Percentiles rank a stretch among this genome's conserved stretches.
Evolutionary conservation across 208 protist genomes (phyloP).

Genomic region (Wallacemonas sp.): DNA sequence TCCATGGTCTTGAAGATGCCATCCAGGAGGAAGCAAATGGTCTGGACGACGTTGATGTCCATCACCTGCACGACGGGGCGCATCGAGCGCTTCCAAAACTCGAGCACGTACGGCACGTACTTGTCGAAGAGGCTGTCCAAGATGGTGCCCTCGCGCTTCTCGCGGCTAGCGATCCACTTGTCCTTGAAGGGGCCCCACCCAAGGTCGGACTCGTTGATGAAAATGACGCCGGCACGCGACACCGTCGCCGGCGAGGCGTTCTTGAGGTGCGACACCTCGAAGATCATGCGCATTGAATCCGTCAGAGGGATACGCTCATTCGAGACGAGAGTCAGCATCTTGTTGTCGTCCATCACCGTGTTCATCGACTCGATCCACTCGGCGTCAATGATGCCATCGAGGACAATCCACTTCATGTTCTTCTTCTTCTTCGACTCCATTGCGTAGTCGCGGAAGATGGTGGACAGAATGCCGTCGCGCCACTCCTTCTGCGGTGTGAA

Average conservation of each 20-base stretch:
- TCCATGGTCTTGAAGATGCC: slow-evolving; percentile 90
- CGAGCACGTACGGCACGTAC: slow-evolving; percentile 95
- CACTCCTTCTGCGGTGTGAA: slow-evolving; percentile 97
- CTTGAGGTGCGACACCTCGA: slow-evolving; percentile 97
- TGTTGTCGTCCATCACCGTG: slow-evolving; percentile 99
- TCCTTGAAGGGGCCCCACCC: slow-evolving; percentile 97
- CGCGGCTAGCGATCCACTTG: slow-evolving; percentile 92
- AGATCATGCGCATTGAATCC: slow-evolving; percentile 98
- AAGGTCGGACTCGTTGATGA: slow-evolving; percentile 97
- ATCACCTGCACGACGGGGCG: slow-evolving; percentile 84
- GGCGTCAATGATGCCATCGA: slow-evolving; percentile 98
- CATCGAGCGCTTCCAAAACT: slow-evolving; percentile 93
- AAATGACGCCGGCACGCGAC: slow-evolving; percentile 97
- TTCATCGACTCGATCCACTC: slow-evolving; percentile 99
- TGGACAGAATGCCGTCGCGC: slow-evolving; percentile 96
- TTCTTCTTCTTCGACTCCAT: slow-evolving; percentile 95
- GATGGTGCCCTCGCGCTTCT: slow-evolving; percentile 90
- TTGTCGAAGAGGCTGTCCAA: slow-evolving; percentile 97
- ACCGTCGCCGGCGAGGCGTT: slow-evolving; percentile 98
- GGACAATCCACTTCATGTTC: slow-evolving; percentile 97
- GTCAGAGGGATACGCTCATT: slow-evolving; percentile 99
- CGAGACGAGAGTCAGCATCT: slow-evolving; percentile 98
- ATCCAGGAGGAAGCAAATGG: slow-evolving; percentile 96
- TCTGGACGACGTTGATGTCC: slow-evolving; percentile 97
- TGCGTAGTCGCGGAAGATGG: slow-evolving; percentile 96